Percentiles rank a stretch among this genome's conserved stretches.
phyloP scores from a whole-genome alignment of 1,284 basidiomycete genomes.

The Inonotus hispidus region DNA sequence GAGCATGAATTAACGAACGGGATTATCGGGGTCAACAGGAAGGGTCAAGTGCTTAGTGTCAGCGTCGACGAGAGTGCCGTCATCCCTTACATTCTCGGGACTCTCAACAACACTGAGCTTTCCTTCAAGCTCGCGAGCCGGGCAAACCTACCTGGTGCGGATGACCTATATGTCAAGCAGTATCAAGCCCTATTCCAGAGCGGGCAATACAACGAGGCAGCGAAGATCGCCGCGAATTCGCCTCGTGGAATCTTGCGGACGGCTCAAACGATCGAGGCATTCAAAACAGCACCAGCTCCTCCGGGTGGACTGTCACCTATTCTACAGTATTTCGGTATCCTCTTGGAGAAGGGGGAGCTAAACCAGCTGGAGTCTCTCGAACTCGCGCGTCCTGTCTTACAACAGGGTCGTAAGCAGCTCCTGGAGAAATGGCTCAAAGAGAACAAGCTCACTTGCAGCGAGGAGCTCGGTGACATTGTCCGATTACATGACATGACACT shows the following conservation, averaged over 20 bases:
- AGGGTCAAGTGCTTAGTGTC: constrained; percentile 97
- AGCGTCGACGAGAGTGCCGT: constrained; percentile 96
- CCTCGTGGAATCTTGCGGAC: constrained; percentile 96
- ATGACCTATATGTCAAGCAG: constrained; percentile 95
- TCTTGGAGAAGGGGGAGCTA: constrained; percentile 96
- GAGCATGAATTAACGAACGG: constrained; percentile 93
- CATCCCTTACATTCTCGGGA: constrained; percentile 91
- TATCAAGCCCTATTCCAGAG: constrained; percentile 91
- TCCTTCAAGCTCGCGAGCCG: constrained; percentile 98
- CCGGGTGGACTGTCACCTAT: constrained; percentile 94
- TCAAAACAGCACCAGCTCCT: constrained; percentile 91
- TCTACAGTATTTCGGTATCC: constrained; percentile 96
- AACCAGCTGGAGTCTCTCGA: constrained; percentile 97
- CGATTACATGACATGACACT: constrained; percentile 96
- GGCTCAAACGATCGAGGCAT: constrained; percentile 93
- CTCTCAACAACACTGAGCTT: constrained; percentile 95
- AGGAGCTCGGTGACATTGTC: constrained; percentile 98
- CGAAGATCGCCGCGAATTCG: constrained; percentile 97
- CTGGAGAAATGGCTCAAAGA: constrained; percentile 99
- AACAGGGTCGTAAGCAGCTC: constrained; percentile 95
- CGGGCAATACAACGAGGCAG: constrained; percentile 93
- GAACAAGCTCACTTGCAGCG: constrained; percentile 99
- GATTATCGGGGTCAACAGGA: constrained; percentile 99
- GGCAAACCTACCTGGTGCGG: constrained; percentile 96
- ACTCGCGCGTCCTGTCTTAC: constrained; percentile 91